Conservation (phyloP, 2,329 filamentous ascomycete genomes). For the Teratosphaeriaceae sp. region DNA sequence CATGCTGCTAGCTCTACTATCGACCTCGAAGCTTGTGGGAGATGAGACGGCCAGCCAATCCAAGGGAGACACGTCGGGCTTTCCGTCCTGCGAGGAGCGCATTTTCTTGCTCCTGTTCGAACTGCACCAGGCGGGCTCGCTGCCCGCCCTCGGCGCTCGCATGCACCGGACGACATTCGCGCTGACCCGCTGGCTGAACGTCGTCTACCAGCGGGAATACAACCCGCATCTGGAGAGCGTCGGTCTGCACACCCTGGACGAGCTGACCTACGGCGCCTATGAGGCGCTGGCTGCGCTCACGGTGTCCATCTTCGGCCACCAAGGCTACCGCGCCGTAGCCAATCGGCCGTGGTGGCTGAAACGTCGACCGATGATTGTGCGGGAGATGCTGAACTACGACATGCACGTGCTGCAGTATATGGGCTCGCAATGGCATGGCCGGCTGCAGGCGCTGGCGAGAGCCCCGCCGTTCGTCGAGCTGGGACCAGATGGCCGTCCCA, state of each 20-base stretch:
- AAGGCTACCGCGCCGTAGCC: conserved; percentile 16
- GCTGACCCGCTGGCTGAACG: conserved; percentile 24
- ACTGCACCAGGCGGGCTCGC: conserved; percentile 15
- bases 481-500: conserved; percentile 55
- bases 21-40: conserved; percentile 17
- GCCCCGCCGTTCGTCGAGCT: conserved; percentile 57
- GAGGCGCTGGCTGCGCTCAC: conserved; percentile 27
- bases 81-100: conserved; percentile 26
- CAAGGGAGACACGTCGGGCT: conserved; percentile 4
- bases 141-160: conserved; percentile 14
- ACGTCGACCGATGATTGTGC: conserved; percentile 18
- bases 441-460: conserved; percentile 22
- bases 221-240: conserved; percentile 23
- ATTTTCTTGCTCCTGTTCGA: conserved; percentile 25
- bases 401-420: conserved; percentile 28
- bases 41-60: background rate
- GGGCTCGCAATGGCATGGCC: conserved; percentile 24
- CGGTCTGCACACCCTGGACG: conserved; percentile 20
- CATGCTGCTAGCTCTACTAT: conserved; percentile 23
- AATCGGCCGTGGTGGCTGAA: conserved; percentile 26
- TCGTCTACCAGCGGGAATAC: conserved; percentile 23
- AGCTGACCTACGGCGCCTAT: conserved; percentile 20
- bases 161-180: conserved; percentile 9
- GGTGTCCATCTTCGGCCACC: conserved; percentile 23
- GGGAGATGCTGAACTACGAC: conserved; percentile 27